Conservation (phyloP, 805 yeast species). For the Lipomyces kockii region DNA sequence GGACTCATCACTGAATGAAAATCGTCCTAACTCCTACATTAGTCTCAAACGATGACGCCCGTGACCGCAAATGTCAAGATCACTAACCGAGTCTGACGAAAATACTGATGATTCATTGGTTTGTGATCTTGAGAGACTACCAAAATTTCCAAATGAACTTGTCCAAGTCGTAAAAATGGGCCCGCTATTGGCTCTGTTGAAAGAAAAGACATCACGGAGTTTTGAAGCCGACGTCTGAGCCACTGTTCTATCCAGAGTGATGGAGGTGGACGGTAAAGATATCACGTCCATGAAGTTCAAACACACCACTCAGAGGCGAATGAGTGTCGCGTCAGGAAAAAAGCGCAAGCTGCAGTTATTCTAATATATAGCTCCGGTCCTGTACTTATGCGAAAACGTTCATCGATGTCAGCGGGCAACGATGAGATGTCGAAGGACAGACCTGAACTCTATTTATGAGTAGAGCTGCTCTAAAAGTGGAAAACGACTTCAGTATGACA, state of each 20-base stretch:
- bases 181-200: slow-evolving; percentile 16
- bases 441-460: background rate
- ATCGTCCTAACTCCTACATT: slow-evolving; percentile 7
- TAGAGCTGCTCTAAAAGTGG: no score
- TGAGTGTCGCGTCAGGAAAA: background rate
- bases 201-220: slow-evolving; percentile 27
- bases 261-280: slow-evolving; percentile 25
- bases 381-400: background rate
- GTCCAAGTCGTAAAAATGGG: slow-evolving; percentile 13
- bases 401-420: background rate
- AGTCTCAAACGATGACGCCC: background rate
- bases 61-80: background rate
- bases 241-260: slow-evolving; percentile 10
- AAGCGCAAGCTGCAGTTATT: background rate
- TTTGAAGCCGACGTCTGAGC: slow-evolving; percentile 19
- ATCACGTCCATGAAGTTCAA: slow-evolving; percentile 22
- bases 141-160: slow-evolving; percentile 9
- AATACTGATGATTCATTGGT: slow-evolving; percentile 21
- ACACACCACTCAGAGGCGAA: background rate
- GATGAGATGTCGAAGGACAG: background rate
- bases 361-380: background rate
- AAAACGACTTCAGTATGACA: no score
- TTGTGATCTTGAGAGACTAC: slow-evolving; percentile 7
- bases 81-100: slow-evolving; percentile 26
- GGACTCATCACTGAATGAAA: slow-evolving; percentile 15